Conservation (phyloP, 495 filamentous ascomycete genomes). For the Parmelia sp. region DNA sequence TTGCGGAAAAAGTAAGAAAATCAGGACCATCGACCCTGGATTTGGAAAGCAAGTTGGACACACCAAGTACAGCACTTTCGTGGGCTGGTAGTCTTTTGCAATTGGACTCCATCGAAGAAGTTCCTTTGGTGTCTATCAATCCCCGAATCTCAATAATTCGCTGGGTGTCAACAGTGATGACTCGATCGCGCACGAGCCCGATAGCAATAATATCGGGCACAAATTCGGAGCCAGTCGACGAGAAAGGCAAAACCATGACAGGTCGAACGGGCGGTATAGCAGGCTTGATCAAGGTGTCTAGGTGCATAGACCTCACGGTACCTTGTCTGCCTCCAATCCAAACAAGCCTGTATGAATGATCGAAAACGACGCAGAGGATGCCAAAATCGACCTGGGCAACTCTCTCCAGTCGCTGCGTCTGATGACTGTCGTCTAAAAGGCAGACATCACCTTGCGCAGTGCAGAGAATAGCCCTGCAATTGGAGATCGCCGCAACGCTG, state of each 20-base stretch:
- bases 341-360: conserved; percentile 43
- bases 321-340: conserved; percentile 48
- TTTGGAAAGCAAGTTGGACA: conserved; percentile 51
- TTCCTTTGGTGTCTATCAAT: conserved; percentile 31
- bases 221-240: conserved; percentile 19
- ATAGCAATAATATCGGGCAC: conserved; percentile 52
- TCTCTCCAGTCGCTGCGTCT: conserved; percentile 59
- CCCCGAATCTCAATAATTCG: conserved; percentile 63
- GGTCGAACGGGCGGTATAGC: neutral
- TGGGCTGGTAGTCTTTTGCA: conserved; percentile 55
- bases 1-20: conserved; percentile 82
- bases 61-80: conserved; percentile 70
- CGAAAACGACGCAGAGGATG: conserved; percentile 56
- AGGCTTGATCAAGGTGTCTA: conserved; percentile 16
- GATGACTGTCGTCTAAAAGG: conserved; percentile 66
- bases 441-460: conserved; percentile 46
- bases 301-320: conserved; percentile 19
- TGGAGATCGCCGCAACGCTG: conserved; percentile 65
- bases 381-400: conserved; percentile 56
- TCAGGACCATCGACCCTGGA: conserved; percentile 54
- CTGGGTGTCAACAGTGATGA: conserved; percentile 70
- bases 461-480: conserved; percentile 45
- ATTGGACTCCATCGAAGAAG: conserved; percentile 30
- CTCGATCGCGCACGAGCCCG: conserved; percentile 57
- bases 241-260: neutral